Conservation (phyloP, 257 asterid genomes). For the Ballota nigra region DNA sequence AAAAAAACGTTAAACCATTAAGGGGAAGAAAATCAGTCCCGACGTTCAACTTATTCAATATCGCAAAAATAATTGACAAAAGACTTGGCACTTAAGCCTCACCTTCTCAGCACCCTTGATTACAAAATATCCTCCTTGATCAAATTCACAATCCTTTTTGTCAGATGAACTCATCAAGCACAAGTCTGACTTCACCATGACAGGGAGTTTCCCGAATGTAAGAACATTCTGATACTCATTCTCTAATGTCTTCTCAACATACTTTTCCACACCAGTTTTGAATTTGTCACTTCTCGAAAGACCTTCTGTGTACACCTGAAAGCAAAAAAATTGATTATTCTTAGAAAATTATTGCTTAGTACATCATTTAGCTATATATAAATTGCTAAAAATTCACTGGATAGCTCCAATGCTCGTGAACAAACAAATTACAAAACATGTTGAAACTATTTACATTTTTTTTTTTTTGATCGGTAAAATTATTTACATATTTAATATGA, state of each 20-base stretch:
- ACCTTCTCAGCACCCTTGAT: conserved; percentile 99
- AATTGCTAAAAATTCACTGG: not conserved
- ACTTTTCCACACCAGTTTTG: conserved; percentile 60
- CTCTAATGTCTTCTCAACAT: conserved; percentile 44
- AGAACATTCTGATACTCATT: conserved; percentile 38
- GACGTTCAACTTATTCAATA: not conserved
- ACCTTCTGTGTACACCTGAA: conserved; percentile 69
- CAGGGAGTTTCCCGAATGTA: conserved; percentile 75
- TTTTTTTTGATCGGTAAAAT: no score
- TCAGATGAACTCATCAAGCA: conserved; percentile 62
- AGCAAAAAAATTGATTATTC: not conserved
- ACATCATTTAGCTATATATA: not conserved
- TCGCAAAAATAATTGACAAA: conserved; percentile 9
- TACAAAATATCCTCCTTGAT: conserved; percentile 86
- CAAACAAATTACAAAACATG: not conserved
- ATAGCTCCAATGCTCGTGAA: not conserved
- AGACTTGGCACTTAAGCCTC: conserved; percentile 14
- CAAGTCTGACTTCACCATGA: conserved; percentile 80
- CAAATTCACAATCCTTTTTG: conserved; percentile 76
- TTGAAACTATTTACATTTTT: not conserved
- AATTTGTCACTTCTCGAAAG: conserved; percentile 69
- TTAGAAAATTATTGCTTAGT: not conserved
- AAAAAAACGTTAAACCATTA: not conserved
- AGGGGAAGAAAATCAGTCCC: not conserved
- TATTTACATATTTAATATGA: not conserved